These are phyloP conservation scores for Chrysochromulina tobinii DNA, from an alignment of 78 protist genomes.

Conservation along the genomic window DNA sequence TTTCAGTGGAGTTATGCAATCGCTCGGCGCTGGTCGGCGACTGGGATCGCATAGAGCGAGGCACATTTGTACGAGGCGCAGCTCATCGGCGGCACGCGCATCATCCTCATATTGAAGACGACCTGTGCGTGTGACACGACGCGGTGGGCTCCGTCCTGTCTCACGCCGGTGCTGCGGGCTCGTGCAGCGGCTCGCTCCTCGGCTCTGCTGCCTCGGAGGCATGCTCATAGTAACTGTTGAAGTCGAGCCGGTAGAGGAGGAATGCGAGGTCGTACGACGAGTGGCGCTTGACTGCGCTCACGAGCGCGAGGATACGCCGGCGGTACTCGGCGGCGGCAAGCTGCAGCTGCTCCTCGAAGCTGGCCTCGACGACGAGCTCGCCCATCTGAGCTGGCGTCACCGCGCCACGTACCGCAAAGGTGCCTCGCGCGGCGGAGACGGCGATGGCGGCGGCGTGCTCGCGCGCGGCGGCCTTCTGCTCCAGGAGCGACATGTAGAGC, in stretches of 20 bases:
- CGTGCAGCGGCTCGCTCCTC: too few species aligned
- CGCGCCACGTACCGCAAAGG: background rate
- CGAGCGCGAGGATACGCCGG: background rate
- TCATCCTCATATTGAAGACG: too few species aligned
- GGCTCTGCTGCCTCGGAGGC: background rate
- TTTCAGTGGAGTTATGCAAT: too few species aligned
- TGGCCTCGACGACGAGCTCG: background rate
- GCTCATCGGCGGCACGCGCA: too few species aligned
- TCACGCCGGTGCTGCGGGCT: too few species aligned
- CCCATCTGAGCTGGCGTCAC: background rate
- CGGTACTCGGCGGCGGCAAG: background rate
- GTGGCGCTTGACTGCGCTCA: background rate
- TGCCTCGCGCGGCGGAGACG: background rate
- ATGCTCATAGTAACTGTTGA: background rate
- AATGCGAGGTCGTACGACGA: background rate
- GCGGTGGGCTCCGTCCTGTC: too few species aligned
- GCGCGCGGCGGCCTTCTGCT: background rate
- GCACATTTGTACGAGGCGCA: too few species aligned
- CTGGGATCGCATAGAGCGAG: too few species aligned
- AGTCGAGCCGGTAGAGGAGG: conserved; percentile 17
- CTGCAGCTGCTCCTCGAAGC: background rate
- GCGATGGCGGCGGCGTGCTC: background rate
- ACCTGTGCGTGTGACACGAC: too few species aligned
- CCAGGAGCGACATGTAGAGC: conserved; percentile 2
- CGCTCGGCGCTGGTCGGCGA: too few species aligned